Percentiles rank a stretch among this genome's conserved stretches.
Conservation (phyloP, 441 rosid genomes). For the Brassica hybrid region DNA sequence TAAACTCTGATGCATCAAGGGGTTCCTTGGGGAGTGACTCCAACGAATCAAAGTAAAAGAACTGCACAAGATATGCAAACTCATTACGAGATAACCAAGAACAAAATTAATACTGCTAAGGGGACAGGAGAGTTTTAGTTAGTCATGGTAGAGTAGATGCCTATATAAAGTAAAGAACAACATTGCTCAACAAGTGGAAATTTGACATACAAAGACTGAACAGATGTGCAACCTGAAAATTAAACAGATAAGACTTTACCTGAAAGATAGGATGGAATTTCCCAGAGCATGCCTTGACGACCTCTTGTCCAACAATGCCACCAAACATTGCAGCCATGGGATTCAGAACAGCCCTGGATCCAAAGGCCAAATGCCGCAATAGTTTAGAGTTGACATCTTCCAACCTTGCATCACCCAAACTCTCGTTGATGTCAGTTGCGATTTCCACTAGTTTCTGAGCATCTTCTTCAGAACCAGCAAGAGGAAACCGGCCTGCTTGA, state of each 20-base stretch:
- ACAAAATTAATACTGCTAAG: background rate
- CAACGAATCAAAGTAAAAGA: slow-evolving; percentile 89
- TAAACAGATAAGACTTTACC: slow-evolving; percentile 48
- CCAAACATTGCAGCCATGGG: slow-evolving; percentile 99
- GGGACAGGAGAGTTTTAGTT: background rate
- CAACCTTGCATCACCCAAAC: slow-evolving; percentile 62
- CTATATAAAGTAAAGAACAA: background rate
- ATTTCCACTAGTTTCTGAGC: slow-evolving; percentile 69
- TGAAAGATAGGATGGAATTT: slow-evolving; percentile 95
- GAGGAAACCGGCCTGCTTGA: slow-evolving; percentile 68
- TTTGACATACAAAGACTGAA: background rate
- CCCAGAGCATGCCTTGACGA: slow-evolving; percentile 98
- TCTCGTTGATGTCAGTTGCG: slow-evolving; percentile 60
- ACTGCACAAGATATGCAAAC: slow-evolving; percentile 55
- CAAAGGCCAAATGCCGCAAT: slow-evolving; percentile 80
- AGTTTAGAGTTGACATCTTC: slow-evolving; percentile 73
- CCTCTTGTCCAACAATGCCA: slow-evolving; percentile 97
- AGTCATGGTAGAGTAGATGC: background rate
- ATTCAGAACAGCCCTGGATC: slow-evolving; percentile 91
- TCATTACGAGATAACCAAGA: background rate
- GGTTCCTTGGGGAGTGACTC: slow-evolving; percentile 86
- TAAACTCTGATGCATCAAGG: slow-evolving; percentile 71
- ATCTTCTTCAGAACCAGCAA: slow-evolving; percentile 92
- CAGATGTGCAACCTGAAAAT: slow-evolving; percentile 5
- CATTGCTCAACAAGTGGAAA: background rate